These are phyloP conservation scores for Seiridium cupressi DNA, from an alignment of 2,329 filamentous ascomycete species.

Conservation along the genomic window DNA sequence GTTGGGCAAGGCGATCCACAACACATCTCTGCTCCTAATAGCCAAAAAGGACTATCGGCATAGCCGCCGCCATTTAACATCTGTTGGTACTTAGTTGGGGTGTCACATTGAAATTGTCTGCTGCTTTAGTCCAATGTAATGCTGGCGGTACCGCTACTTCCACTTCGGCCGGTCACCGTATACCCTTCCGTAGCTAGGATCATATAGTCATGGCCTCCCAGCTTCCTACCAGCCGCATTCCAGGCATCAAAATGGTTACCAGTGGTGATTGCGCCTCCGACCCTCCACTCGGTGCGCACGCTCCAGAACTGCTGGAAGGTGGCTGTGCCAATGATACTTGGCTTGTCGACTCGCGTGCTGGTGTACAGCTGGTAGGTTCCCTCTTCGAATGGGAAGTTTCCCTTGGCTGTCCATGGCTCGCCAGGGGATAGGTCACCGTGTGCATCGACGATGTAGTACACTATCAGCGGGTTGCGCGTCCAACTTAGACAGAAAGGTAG, in stretches of 20 bases:
- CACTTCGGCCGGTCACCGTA: constrained; percentile 34
- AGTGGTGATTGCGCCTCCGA: constrained; percentile 50
- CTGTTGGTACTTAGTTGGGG: too few relatives aligned
- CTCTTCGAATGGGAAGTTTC: constrained; percentile 49
- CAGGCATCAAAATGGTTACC: constrained; percentile 54
- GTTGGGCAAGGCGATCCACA: too few relatives aligned
- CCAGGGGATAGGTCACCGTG: constrained; percentile 48
- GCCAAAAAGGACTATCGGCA: too few relatives aligned
- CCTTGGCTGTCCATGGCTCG: constrained; percentile 44
- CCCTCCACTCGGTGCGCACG: constrained; percentile 45
- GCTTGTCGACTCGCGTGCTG: constrained; percentile 47
- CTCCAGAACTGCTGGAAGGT: constrained; percentile 56
- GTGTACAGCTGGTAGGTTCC: constrained; percentile 51
- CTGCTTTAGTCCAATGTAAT: constrained; percentile 13
- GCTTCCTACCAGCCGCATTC: constrained; percentile 42
- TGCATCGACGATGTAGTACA: constrained; percentile 58
- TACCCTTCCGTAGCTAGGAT: constrained; percentile 52
- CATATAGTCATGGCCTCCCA: constrained; percentile 52
- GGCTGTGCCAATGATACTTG: constrained; percentile 50
- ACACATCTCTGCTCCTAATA: too few relatives aligned
- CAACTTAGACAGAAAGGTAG: constrained; percentile 60
- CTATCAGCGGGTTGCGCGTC: constrained; percentile 36
- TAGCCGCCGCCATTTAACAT: too few relatives aligned
- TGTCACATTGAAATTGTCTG: too few relatives aligned
- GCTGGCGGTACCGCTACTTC: constrained; percentile 23